These are phyloP conservation scores for Malassezia pachydermatis DNA, from an alignment of 1,284 basidiomycete genomes.

Conservation along the genomic window DNA sequence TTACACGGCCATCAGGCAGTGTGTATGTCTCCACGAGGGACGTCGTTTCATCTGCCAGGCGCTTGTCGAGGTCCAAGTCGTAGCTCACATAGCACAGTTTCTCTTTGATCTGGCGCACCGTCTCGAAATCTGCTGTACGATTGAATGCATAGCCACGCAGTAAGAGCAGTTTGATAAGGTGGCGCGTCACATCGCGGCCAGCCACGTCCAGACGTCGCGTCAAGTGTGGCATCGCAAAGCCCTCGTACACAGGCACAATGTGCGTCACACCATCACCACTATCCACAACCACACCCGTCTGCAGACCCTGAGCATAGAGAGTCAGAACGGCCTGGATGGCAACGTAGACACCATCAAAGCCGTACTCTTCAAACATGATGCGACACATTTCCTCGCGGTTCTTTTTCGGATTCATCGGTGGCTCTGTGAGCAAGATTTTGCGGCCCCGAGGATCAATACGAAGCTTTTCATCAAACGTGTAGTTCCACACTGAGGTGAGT, in stretches of 20 bases:
- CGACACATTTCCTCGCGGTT: constrained; percentile 91
- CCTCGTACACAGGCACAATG: constrained; percentile 96
- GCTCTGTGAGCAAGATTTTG: constrained; percentile 91
- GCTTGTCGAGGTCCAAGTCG: constrained; percentile 86
- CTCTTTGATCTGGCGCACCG: constrained; percentile 96
- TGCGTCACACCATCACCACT: constrained; percentile 99
- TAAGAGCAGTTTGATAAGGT: constrained; percentile 92
- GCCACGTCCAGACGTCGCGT: constrained; percentile 84
- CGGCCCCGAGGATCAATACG: constrained; percentile 72
- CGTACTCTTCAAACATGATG: constrained; percentile 99
- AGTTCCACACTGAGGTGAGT: constrained; percentile 65
- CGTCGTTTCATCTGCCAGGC: constrained; percentile 89
- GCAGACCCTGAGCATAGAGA: constrained; percentile 90
- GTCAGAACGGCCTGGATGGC: constrained; percentile 98
- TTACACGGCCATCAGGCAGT: constrained; percentile 89
- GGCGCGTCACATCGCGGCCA: constrained; percentile 92
- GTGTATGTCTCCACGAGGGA: constrained; percentile 92
- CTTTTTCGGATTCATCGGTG: constrained; percentile 96
- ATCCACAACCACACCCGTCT: constrained; percentile 95
- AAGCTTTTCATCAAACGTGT: constrained; percentile 94
- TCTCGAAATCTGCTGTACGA: constrained; percentile 97
- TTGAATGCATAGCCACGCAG: constrained; percentile 99
- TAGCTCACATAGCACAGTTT: constrained; percentile 89
- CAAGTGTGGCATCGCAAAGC: constrained; percentile 85
- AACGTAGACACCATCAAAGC: constrained; percentile 88